Evolutionary conservation across 2,329 filamentous ascomycete genomes (phyloP).

Genomic region (Penicillium nordicum): DNA sequence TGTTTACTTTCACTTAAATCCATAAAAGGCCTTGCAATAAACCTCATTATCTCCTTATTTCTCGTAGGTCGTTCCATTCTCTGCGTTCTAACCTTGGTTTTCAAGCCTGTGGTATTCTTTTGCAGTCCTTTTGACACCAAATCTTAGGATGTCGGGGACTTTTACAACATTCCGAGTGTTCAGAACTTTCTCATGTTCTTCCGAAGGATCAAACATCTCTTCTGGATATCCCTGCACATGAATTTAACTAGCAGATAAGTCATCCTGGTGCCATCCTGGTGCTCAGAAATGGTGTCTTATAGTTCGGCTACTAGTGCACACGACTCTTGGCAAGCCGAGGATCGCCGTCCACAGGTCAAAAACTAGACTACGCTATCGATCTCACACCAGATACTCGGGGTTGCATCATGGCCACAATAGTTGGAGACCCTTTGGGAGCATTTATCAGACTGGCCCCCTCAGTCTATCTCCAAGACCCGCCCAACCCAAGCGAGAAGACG

Average conservation of each 20-base stretch:
- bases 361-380: background rate
- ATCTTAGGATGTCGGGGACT: background rate
- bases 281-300: background rate
- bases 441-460: conserved; percentile 40
- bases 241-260: background rate
- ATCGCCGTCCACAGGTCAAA: background rate
- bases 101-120: background rate
- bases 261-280: background rate
- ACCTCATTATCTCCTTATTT: background rate
- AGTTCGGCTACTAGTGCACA: conserved; percentile 3
- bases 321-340: conserved; percentile 10
- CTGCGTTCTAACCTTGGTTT: background rate
- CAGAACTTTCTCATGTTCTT: background rate
- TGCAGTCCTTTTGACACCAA: background rate
- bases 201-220: background rate
- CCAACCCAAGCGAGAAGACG: conserved; percentile 7
- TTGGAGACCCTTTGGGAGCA: conserved; percentile 18
- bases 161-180: background rate
- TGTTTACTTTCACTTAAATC: conserved; percentile 2
- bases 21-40: background rate
- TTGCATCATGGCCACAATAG: conserved; percentile 9
- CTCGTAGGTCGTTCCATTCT: background rate
- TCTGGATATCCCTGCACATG: background rate
- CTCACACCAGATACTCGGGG: background rate
- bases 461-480: conserved; percentile 40